Evolutionary conservation across 148 eudicot species (phyloP), one percentile per base, ranked within the genome.

Genomic region (Fagopyrum esculentum): DNA sequence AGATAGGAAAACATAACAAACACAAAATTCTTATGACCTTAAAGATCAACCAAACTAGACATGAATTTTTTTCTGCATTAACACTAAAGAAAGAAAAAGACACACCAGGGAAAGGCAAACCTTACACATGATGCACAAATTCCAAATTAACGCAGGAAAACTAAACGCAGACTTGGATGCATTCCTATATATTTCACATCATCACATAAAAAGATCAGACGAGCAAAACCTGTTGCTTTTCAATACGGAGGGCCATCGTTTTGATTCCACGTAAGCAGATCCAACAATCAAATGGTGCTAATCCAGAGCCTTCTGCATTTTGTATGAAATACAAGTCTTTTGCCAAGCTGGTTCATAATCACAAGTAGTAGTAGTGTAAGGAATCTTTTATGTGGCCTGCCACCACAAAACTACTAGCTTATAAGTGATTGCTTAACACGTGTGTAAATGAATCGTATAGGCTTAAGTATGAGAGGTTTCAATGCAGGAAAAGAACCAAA

Each of bases 211-310:
- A 44, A 80, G 64, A 49, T 75, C 54, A 55, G n/a, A 26, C 29
- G 64, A 79, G 76, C 12, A 59, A 72, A 74, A 92, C 99, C 98
- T 96, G 97, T 84, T 96, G 99, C 86, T 96, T 96, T 79, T 96
- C 99, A 47, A 92, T 89, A 61, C 99, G 98, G 45, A 96, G 89
- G 74, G 88, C 94, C 99, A 96, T 96, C 77, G 99, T 96, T 83
- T 96, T 96, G 80, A 96, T 87, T 46, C 99, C 99, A 71, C 98
- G 91, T 83, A 92, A 87, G 88, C 98, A 92, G 64, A 96, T 77
- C 99, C 99, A 96, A 77, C 98, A 96, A 80, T 96, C 98, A 79
- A 90, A 92, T 13, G 99, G 99, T 55, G 99, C 94, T 78, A 96
- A 83, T 30, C 97, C 98, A 61, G 98, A 82, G 73, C 99, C 99